These are phyloP conservation scores for Craterostigma plantagineum DNA, from an alignment of 257 asterid genomes.

Conservation along the genomic window DNA sequence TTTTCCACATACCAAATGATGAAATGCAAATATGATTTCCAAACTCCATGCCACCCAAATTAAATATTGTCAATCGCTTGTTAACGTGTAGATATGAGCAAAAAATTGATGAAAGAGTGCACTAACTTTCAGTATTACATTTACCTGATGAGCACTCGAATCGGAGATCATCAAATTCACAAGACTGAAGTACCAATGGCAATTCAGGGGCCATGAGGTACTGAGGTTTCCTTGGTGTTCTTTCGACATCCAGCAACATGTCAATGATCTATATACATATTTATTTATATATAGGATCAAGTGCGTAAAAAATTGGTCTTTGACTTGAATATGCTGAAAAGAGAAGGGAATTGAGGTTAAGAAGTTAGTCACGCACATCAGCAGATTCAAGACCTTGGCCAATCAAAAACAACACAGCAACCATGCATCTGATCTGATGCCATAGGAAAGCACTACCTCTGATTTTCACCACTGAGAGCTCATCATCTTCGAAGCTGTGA, in stretches of 20 bases:
- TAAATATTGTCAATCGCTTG: slow-evolving; percentile 1
- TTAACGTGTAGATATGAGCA: not conserved
- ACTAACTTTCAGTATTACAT: slow-evolving; percentile 7
- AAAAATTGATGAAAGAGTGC: slow-evolving; percentile 6
- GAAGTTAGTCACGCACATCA: slow-evolving; percentile 36
- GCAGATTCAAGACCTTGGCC: slow-evolving; percentile 93
- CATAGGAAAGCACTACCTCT: slow-evolving; percentile 97
- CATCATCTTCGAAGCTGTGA: slow-evolving; percentile 25
- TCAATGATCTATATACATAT: slow-evolving; percentile 39
- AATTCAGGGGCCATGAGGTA: slow-evolving; percentile 75
- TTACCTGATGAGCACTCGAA: slow-evolving; percentile 85
- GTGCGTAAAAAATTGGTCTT: slow-evolving; percentile 4
- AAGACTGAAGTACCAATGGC: slow-evolving; percentile 84
- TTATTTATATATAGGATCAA: slow-evolving; percentile 5
- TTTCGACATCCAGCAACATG: slow-evolving; percentile 45
- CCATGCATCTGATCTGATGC: slow-evolving; percentile 99
- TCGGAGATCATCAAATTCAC: slow-evolving; percentile 71
- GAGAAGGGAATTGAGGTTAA: slow-evolving; percentile 3
- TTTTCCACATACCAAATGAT: too few species aligned
- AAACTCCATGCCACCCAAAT: too few species aligned
- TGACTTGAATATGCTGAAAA: slow-evolving; percentile 2
- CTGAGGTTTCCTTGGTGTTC: slow-evolving; percentile 81
- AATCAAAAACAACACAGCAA: slow-evolving; percentile 73
- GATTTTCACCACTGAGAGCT: slow-evolving; percentile 64
- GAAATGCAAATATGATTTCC: too few species aligned